phyloP scores from a whole-genome alignment of 176 grass and related monocot species.

The Eremochloa ophiuroides region DNA sequence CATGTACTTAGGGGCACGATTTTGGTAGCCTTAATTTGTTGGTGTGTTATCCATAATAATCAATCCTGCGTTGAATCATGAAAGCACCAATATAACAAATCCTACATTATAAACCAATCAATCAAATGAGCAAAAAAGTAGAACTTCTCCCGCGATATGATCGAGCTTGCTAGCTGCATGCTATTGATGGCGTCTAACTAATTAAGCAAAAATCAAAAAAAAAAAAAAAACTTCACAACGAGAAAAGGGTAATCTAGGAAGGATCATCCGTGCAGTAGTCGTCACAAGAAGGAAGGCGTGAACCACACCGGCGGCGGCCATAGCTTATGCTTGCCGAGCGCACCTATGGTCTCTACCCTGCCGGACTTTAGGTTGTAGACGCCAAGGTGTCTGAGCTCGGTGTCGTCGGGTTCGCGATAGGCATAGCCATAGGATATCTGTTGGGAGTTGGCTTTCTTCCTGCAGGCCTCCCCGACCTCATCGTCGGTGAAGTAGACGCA shows the following conservation, averaged over 20 bases:
- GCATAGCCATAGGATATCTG: background rate
- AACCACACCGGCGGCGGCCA: slow-evolving; percentile 13
- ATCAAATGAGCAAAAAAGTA: too few relatives aligned
- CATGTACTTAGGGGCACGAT: too few relatives aligned
- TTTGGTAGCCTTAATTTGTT: too few relatives aligned
- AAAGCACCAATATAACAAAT: too few relatives aligned
- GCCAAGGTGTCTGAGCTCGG: background rate
- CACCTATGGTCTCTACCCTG: background rate
- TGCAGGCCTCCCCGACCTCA: background rate
- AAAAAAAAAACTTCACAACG: too few relatives aligned
- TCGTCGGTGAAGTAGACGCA: background rate
- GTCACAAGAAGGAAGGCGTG: background rate
- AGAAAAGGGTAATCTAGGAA: background rate
- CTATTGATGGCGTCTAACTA: background rate
- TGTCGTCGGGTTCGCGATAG: background rate
- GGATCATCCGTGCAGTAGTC: background rate
- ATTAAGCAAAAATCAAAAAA: too few relatives aligned
- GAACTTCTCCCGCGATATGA: too few relatives aligned
- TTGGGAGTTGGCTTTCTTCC: background rate
- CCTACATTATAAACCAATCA: too few relatives aligned
- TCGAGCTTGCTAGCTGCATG: background rate
- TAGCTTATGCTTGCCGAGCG: background rate
- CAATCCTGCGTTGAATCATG: too few relatives aligned
- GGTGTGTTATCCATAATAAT: too few relatives aligned
- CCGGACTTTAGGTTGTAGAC: background rate